Conservation (phyloP, 1,284 basidiomycete genomes). For the Ustilago lituana region DNA sequence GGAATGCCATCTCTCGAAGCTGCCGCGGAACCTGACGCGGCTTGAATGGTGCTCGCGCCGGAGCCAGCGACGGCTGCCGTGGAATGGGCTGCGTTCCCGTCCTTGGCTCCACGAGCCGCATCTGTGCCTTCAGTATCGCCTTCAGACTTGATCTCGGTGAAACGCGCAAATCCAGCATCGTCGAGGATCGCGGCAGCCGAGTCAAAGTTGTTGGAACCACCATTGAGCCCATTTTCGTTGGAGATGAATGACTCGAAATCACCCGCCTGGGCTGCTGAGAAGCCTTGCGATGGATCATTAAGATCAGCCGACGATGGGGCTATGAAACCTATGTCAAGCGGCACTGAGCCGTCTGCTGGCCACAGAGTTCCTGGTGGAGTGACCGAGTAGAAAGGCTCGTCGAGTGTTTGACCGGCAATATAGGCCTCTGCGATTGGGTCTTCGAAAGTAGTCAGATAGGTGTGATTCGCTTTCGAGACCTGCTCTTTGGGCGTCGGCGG, state of each 20-base stretch:
- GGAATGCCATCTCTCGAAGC: constrained; percentile 32
- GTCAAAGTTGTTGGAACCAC: constrained; percentile 12
- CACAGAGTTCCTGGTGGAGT: constrained; percentile 19
- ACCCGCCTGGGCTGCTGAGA: constrained; percentile 15
- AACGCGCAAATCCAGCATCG: constrained; percentile 27
- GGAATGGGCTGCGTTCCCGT: not conserved
- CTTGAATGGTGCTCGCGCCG: not conserved
- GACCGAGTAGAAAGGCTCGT: constrained; percentile 47
- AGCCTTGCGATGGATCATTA: constrained; percentile 11
- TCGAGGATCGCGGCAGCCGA: constrained; percentile 39
- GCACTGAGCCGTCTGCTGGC: constrained; percentile 17
- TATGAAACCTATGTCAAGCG: constrained; percentile 26
- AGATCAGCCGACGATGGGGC: constrained; percentile 2
- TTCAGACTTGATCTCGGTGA: constrained; percentile 34
- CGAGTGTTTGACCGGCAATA: constrained; percentile 33
- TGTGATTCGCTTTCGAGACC: constrained; percentile 2
- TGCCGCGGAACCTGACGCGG: constrained; percentile 8
- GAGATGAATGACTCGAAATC: constrained; percentile 16
- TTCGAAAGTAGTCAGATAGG: constrained; percentile 38
- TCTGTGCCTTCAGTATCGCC: not conserved
- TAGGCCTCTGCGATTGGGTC: constrained; percentile 47
- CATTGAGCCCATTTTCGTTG: constrained; percentile 1
- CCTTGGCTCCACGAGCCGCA: not conserved
- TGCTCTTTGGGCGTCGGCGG: constrained; percentile 2
- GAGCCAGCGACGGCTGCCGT: not conserved